A percentile compares a stretch with the other conserved stretches of the same genome.
These are phyloP conservation scores for Pseudogymnoascus sp. DNA, from an alignment of 2,329 filamentous ascomycete genomes.

Conservation along the genomic window DNA sequence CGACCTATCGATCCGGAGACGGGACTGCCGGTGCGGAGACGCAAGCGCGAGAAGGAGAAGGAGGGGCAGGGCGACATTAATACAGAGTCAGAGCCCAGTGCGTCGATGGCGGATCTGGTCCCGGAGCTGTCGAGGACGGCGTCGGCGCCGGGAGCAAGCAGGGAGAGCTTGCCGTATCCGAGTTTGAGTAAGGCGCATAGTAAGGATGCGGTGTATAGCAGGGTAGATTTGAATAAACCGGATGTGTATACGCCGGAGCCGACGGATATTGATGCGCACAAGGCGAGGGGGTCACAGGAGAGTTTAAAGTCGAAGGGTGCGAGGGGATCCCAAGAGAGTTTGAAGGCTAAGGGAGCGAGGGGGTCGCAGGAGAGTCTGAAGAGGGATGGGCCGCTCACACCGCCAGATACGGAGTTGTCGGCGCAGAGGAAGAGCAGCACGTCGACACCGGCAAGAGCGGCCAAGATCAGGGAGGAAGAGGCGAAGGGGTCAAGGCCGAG, in stretches of 20 bases:
- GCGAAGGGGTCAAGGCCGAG: constrained; percentile 35
- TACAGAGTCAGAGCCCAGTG: constrained; percentile 20
- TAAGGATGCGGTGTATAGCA: constrained; percentile 70
- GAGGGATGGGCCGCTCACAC: constrained; percentile 52
- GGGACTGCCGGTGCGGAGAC: constrained; percentile 25
- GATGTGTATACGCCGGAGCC: constrained; percentile 60
- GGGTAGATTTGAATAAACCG: constrained; percentile 25
- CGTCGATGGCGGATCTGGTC: constrained; percentile 43
- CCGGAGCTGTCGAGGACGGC: constrained; percentile 38
- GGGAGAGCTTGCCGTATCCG: constrained; percentile 60
- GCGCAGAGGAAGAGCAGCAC: constrained; percentile 30
- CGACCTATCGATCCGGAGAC: constrained; percentile 30
- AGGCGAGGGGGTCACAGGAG: constrained; percentile 43
- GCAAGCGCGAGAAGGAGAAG: constrained; percentile 17
- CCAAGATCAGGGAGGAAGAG: constrained; percentile 35
- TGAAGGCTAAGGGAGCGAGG: constrained; percentile 38
- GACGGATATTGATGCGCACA: constrained; percentile 57
- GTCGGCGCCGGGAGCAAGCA: constrained; percentile 28
- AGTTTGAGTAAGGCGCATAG: constrained; percentile 85
- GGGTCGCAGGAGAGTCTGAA: constrained; percentile 29
- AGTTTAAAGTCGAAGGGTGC: constrained; percentile 38
- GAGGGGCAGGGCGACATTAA: constrained; percentile 13
- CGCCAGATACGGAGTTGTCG: constrained; percentile 57
- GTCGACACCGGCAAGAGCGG: constrained; percentile 31
- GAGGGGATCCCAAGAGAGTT: constrained; percentile 22